Evolutionary conservation across 148 eudicot genomes (phyloP).

Genomic region (Amaranthus cruentus): DNA sequence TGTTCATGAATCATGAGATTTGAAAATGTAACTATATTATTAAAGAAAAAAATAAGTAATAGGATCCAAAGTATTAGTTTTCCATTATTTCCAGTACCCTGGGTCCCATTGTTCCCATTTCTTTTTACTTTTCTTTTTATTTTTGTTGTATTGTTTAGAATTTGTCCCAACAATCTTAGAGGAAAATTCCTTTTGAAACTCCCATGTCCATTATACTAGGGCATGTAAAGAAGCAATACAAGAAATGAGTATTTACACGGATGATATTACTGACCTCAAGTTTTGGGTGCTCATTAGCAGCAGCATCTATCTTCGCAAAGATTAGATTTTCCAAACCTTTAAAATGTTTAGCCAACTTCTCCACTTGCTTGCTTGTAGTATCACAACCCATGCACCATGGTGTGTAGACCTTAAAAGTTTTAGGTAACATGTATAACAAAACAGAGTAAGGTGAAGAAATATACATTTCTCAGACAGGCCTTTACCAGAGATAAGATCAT

Average conservation of each 20-base stretch:
- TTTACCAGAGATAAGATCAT: not conserved
- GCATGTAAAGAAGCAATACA: not conserved
- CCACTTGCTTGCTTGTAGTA: slow-evolving; percentile 71
- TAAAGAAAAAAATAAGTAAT: too few relatives aligned
- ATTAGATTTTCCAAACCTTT: slow-evolving; percentile 61
- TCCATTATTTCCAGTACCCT: too few relatives aligned
- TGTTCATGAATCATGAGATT: too few relatives aligned
- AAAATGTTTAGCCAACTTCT: slow-evolving; percentile 93
- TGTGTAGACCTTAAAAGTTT: slow-evolving; percentile 59
- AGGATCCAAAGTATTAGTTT: too few relatives aligned
- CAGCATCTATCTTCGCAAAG: slow-evolving; percentile 80
- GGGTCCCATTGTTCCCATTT: too few relatives aligned
- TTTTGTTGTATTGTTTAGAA: too few relatives aligned
- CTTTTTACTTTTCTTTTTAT: too few relatives aligned
- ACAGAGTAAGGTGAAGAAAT: not conserved
- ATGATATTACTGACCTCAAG: slow-evolving; percentile 47
- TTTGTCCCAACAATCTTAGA: too few relatives aligned
- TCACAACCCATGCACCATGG: slow-evolving; percentile 90
- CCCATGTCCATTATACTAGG: not conserved
- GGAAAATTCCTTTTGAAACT: not conserved
- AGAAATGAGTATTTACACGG: not conserved
- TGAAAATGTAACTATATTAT: too few relatives aligned
- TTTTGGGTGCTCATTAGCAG: slow-evolving; percentile 79
- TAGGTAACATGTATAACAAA: not conserved
- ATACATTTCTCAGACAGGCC: not conserved